Base-by-base conservation (phyloP, 2,329 filamentous ascomycete species). In the Colletotrichum caudatum region DNA sequence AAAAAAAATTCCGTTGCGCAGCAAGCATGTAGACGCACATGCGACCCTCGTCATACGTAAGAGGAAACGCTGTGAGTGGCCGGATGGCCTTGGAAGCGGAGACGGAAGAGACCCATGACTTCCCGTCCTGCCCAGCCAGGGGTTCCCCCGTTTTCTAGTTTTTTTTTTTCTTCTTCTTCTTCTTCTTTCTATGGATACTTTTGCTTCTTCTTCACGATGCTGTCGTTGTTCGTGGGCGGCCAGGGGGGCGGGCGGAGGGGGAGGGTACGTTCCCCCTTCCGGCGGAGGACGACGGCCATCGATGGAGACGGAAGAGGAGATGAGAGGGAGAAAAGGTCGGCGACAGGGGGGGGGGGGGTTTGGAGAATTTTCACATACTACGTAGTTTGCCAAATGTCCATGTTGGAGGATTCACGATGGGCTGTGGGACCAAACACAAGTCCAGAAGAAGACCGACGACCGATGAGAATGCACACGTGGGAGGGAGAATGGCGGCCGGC, bases 81-180 rank as follows among this genome's bases (percentile, higher is more conserved):
- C 59, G 3, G 26, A 11, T 35, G 59, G 37, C 69, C 69, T 60
- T 71, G 65, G 69, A 69, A 71, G 69, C 51, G 65, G 69, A n/a
- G 50, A 37, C 54, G 48, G 20, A 29, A 29, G 11, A 23, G 5
- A 18, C 46, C 54, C 62, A 39, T 59, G 26, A 53, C 20, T 16
- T 5, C 58, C 63, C 59, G 46, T 59, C 53, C 44, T 50, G 11
- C 29, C 29, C 54, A 26, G 54, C 39, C 39, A n/a, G 54, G 54
- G 35, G 5, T 44, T 33, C 48, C 41, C 54, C 59, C 59, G 65
- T 59, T 58, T 68, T 71, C 33, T 51, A 14, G 23, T 46, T 59
- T 14, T 20, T n/a, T 51, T 62, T 18, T 11, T 41, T 23, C 7
- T n/a, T 48, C 2, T 46, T 46, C 11, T 35, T 60, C n/a, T 35